phyloP scores from a whole-genome alignment of 2,329 filamentous ascomycete species.

The Penicillium sp. region DNA sequence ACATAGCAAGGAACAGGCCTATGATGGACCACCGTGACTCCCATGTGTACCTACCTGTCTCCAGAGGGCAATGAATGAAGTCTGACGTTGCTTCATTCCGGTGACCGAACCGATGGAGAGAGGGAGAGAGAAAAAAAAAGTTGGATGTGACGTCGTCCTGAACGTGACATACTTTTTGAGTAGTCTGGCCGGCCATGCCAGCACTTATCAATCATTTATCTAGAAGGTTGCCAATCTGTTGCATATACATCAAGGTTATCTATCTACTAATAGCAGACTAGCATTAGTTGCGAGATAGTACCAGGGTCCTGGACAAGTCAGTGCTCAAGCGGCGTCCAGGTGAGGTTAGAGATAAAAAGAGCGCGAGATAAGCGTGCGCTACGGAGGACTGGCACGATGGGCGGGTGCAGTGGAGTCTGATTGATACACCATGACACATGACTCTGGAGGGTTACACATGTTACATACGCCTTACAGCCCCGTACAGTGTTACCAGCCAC shows the following conservation, averaged over 20 bases:
- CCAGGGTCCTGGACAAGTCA: neutral
- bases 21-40: neutral
- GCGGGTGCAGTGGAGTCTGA: neutral
- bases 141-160: slow-evolving; percentile 18
- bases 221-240: neutral
- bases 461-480: neutral
- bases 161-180: neutral
- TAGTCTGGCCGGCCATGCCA: neutral
- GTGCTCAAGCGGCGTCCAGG: neutral
- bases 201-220: slow-evolving; percentile 3
- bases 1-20: slow-evolving; percentile 3
- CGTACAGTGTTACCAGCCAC: neutral
- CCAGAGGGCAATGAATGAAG: neutral
- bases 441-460: neutral
- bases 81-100: slow-evolving; percentile 20
- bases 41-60: neutral
- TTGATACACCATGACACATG: neutral
- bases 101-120: neutral
- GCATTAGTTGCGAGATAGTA: neutral
- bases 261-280: neutral
- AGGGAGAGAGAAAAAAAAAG: neutral
- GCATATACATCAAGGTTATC: neutral
- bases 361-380: neutral
- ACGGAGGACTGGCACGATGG: neutral
- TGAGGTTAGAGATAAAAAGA: neutral